Conservation (phyloP, 306 rosid species). For the Cyamopsis tetragonoloba region DNA sequence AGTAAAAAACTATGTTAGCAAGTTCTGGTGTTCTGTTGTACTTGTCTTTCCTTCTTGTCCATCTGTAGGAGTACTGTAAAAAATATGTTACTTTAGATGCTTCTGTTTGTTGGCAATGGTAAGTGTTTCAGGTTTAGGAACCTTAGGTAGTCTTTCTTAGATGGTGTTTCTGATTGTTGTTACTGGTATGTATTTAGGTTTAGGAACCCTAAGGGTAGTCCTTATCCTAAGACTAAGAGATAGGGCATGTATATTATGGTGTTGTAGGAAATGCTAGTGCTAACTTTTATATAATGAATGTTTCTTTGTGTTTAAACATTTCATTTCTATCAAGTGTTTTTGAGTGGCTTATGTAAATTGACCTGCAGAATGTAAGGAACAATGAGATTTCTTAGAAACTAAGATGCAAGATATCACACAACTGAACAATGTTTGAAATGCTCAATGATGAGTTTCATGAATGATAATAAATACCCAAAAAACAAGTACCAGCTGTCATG, state of each 20-base stretch:
- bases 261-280: neutral
- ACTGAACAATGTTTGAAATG: neutral
- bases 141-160: neutral
- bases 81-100: neutral
- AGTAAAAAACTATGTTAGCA: neutral
- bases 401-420: neutral
- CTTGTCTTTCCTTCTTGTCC: neutral
- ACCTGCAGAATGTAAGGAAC: neutral
- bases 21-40: neutral
- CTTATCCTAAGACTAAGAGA: neutral
- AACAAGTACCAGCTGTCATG: no score
- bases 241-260: neutral
- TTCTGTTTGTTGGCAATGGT: neutral
- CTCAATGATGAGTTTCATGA: neutral
- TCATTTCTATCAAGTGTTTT: slow-evolving; percentile 10
- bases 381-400: neutral
- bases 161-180: neutral
- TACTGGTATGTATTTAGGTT: neutral
- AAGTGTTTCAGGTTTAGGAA: neutral
- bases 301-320: neutral
- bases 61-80: neutral
- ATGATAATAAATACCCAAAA: neutral
- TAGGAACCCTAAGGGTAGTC: no score
- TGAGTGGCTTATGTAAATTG: neutral
- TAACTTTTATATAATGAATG: neutral